A percentile compares a stretch with the other conserved stretches of the same genome.
Evolutionary conservation across 306 rosid species (phyloP).

Genomic region (Fragaria ananassa): DNA sequence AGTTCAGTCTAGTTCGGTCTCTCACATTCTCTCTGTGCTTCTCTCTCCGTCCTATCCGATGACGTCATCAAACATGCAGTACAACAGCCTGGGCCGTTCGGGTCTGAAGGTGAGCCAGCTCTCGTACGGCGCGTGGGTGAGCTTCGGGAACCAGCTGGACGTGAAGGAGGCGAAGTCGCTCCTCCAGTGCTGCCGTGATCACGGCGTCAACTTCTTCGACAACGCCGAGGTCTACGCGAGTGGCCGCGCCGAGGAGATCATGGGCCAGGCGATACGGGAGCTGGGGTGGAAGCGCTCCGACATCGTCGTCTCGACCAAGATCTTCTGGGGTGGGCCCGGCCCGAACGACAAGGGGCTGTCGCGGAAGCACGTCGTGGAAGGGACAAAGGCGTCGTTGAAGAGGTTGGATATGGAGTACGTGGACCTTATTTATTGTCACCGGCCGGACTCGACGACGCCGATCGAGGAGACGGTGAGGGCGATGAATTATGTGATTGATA

Average conservation of each 20-base stretch:
- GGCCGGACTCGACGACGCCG: conserved; percentile 77
- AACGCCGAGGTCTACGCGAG: conserved; percentile 98
- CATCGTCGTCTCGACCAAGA: conserved; percentile 88
- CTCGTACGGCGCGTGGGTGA: conserved; percentile 92
- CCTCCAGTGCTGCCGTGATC: conserved; percentile 84
- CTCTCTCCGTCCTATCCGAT: not conserved
- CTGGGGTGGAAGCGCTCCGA: conserved; percentile 96
- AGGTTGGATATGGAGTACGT: conserved; percentile 84
- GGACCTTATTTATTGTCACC: conserved; percentile 75
- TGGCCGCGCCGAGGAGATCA: conserved; percentile 96
- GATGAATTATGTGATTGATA: conserved; percentile 76
- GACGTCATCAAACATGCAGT: conserved; percentile 51
- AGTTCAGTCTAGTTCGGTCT: not conserved
- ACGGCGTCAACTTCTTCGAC: conserved; percentile 99
- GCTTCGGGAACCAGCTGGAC: conserved; percentile 95
- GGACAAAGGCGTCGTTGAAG: conserved; percentile 80
- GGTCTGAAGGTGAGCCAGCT: conserved; percentile 93
- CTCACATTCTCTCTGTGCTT: not conserved
- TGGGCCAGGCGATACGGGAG: conserved; percentile 92
- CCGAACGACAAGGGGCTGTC: conserved; percentile 96
- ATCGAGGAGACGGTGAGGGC: conserved; percentile 95
- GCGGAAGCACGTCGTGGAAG: conserved; percentile 80
- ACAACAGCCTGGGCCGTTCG: conserved; percentile 81
- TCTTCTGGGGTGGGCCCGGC: conserved; percentile 97
- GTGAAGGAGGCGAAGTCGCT: conserved; percentile 91